Conservation (phyloP, 495 filamentous ascomycete genomes). For the Xanthoparmelia taractica region DNA sequence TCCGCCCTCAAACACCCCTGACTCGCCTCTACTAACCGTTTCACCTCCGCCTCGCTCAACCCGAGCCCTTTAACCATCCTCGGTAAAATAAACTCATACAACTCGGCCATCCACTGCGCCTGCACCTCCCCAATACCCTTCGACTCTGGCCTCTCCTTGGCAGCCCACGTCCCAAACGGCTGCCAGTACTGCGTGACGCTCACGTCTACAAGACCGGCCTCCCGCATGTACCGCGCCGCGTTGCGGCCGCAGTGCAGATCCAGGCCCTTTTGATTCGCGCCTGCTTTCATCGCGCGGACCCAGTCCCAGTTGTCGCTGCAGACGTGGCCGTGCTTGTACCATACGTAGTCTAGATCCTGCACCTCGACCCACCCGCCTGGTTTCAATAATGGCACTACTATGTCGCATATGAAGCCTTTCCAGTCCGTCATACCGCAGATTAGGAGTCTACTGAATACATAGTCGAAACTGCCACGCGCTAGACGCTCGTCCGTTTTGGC, state of each 20-base stretch:
- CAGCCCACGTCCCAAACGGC: background rate
- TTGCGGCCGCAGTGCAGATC: slow-evolving; percentile 7
- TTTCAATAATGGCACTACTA: background rate
- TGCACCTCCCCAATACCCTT: background rate
- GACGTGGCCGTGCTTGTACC: background rate
- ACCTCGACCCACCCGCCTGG: slow-evolving; percentile 6
- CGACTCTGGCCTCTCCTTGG: background rate
- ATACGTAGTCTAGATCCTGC: background rate
- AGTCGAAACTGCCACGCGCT: background rate
- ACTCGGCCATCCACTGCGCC: background rate
- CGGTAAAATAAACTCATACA: background rate
- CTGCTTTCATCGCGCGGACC: background rate
- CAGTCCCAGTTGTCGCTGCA: background rate
- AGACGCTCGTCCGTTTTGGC: background rate
- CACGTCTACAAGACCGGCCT: slow-evolving; percentile 1
- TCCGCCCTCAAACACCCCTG: background rate
- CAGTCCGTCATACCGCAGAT: slow-evolving; percentile 8
- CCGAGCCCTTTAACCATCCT: background rate
- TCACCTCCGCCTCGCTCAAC: background rate
- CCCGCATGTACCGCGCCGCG: background rate
- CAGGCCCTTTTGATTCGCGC: background rate
- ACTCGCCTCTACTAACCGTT: background rate
- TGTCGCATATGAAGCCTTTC: background rate
- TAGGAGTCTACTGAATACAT: background rate
- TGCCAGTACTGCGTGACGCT: background rate